Base-by-base conservation (phyloP, 2,329 filamentous ascomycete genomes). In the Aspergillus luchuensis region DNA sequence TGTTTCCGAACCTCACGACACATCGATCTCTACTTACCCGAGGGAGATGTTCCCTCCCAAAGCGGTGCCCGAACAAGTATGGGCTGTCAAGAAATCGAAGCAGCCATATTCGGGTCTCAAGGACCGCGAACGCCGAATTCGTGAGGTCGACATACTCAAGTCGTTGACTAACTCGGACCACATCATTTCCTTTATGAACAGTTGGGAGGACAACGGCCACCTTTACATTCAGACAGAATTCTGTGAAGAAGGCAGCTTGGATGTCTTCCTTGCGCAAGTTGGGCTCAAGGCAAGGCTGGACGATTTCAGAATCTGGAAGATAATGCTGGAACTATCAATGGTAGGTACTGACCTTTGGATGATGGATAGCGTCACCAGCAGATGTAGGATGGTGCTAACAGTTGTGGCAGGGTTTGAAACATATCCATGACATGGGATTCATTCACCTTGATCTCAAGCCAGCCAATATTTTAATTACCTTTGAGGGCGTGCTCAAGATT, bases 291-390 rank as follows among this genome's bases (percentile, higher is more conserved):
- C 92, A 50, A 87, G 94, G 68, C 80, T 99, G 66, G 95, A 99
- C 76, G 95, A 98, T 75, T 99, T 99, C 79, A 87, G 95, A 63
- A 97, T 98, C 76, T 99, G 95, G 92, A 99, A 99, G 80, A 94
- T 98, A 60, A 81, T 98, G 69, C 85, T 97, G 45, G 95, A 99
- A 75, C 78, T 97, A 61, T 85, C 89, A 70, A 81, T 90, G 82
- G 92, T 95, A 85, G 33, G 55, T 28, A 36, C 36, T n/a, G 4
- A 30, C 39, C 10, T 51, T 5, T 15, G 33, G 13, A 39, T 17
- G n/a, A 33, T 15, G 28, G 17, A 10, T 36, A 11, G 10, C 8
- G 5, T 53, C 7, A 25, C 39, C 30, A 13, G 10, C 8, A 17
- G 4, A 30, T 50, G 11, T 8, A 21, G 47, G 13, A 8, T 23